These are phyloP conservation scores for Dorcoceras hygrometricum DNA, from an alignment of 257 asterid species.

Conservation along the genomic window DNA sequence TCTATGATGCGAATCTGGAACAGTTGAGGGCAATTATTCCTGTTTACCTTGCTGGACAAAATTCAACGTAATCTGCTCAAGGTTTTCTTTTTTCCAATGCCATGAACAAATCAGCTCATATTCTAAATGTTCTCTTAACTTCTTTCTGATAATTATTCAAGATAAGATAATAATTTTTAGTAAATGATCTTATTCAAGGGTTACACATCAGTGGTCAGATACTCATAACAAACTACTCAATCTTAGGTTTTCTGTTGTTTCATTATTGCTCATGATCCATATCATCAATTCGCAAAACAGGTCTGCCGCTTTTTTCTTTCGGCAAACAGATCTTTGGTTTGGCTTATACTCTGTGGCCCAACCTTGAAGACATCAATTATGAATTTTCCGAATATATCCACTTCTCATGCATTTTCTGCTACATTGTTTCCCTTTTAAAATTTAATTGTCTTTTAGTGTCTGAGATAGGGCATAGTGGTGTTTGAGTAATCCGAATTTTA, in stretches of 20 bases:
- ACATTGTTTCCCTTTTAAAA: neutral
- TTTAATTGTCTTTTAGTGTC: neutral
- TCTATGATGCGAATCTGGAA: neutral
- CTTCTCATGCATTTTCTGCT: neutral
- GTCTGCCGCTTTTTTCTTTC: neutral
- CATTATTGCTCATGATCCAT: neutral
- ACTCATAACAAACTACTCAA: conserved; percentile 9
- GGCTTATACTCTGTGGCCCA: neutral
- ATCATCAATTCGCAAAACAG: neutral
- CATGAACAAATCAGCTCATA: neutral
- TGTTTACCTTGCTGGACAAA: neutral
- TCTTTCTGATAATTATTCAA: neutral
- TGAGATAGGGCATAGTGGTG: neutral
- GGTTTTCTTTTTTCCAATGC: neutral
- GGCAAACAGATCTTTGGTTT: neutral
- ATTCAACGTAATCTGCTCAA: neutral
- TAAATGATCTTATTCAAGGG: neutral
- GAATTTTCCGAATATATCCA: neutral
- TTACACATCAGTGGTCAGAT: conserved; percentile 1
- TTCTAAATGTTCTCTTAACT: neutral
- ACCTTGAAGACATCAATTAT: conserved; percentile 6
- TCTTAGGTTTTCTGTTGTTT: neutral
- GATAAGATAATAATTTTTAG: neutral
- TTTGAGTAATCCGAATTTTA: neutral
- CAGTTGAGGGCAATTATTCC: neutral